Base-by-base conservation (phyloP, 108 stramenopile species). In the Stephanodiscus minutulus region DNA sequence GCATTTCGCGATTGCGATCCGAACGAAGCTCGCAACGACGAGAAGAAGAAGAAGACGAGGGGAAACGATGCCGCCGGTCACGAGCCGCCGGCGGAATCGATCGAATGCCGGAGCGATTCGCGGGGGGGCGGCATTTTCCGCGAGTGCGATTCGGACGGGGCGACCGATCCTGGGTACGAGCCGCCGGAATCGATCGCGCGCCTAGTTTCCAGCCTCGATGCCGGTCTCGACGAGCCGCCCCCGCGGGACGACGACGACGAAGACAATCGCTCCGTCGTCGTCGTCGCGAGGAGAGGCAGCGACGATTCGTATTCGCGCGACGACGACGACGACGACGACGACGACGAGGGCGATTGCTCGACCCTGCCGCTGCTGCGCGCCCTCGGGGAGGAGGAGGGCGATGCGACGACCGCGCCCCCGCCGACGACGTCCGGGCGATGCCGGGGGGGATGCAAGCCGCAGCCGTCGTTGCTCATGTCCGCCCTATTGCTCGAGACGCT, bases 381-480 rank as follows among this genome's bases (percentile, higher is more conserved):
- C 8, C n/a, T 66, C 1, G n/a, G 43, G 11, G 5, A 12, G 21
- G 62, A 57, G 36, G 27, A 55, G 24, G 24, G 10, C 22, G 53
- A 6, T 5, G 17, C 35, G 15, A 22, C 27, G 21, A 43, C 24
- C 18, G 10, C n/a, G n/a, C n/a, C n/a, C n/a, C n/a, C n/a, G n/a
- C n/a, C n/a, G 35, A 28, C 46, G 33, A 62, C 21, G 20, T 57
- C 56, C 27, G 48, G 8, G 2, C 6, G 2, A 49, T 49, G 3
- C 3, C 35, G 35, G 5, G 35, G 6, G 11, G 57, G 27, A 20
- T 66, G 52, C 66, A 52, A 60, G 24, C 67, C 68, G 52, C 49
- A n/a, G n/a, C n/a, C n/a, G n/a, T n/a, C 79, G 54, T 24, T 73
- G 2, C 72, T 81, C 20, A 81, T 81, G 79, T 73, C 79, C 18